A percentile compares a stretch with the other conserved stretches of the same genome.
Evolutionary conservation across 2,329 filamentous ascomycete species (phyloP).

Genomic region (Botrytis galanthina): DNA sequence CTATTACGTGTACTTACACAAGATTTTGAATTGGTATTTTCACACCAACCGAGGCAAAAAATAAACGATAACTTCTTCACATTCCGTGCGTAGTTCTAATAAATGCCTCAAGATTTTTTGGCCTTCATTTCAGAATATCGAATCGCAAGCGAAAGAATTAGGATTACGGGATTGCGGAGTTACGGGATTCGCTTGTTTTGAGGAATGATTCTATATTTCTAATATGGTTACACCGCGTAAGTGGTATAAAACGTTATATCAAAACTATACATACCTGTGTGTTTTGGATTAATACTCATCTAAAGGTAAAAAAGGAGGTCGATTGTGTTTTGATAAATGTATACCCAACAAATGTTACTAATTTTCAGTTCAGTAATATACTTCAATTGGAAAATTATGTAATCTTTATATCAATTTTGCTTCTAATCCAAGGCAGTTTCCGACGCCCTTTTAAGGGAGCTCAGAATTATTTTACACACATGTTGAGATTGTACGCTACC

Average conservation of each 20-base stretch:
- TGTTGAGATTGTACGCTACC: not conserved
- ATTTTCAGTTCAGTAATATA: not conserved
- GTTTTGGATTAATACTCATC: not conserved
- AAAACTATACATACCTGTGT: not conserved
- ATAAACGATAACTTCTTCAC: not conserved
- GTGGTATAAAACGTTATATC: not conserved
- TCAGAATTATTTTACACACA: not conserved
- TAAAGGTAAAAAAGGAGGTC: not conserved
- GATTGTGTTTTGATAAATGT: not conserved
- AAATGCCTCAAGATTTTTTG: not conserved
- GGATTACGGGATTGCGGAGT: not conserved
- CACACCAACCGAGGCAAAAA: not conserved
- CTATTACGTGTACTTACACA: not conserved
- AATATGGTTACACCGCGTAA: not conserved
- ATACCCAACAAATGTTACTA: too few species aligned
- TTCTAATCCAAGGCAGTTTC: not conserved
- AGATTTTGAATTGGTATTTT: not conserved
- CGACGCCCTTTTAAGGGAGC: not conserved
- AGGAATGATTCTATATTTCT: not conserved
- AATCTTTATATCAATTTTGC: not conserved
- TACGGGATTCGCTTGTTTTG: not conserved
- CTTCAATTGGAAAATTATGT: not conserved
- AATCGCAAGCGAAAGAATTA: not conserved
- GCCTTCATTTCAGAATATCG: not conserved
- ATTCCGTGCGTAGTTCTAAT: not conserved